Evolutionary conservation across 176 grass and related monocot genomes (phyloP).

Genomic region (Oryza meridionalis): DNA sequence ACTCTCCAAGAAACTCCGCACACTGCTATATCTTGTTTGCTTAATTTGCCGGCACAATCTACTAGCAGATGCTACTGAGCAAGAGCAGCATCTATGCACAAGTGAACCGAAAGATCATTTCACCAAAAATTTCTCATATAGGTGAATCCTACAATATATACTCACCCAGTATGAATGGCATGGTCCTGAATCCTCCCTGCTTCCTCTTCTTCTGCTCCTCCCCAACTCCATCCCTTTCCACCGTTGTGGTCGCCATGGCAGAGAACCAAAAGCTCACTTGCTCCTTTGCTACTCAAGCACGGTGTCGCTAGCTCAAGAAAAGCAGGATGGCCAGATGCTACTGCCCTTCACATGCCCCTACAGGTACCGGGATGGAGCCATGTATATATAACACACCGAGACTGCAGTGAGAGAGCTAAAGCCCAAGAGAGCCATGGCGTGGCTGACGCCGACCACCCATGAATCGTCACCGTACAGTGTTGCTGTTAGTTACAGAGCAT

Average conservation of each 20-base stretch:
- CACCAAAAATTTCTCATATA: neutral
- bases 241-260: conserved; percentile 26
- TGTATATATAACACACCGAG: conserved; percentile 29
- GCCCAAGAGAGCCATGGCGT: neutral
- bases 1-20: neutral
- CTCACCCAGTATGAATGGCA: conserved; percentile 80
- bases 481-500: neutral
- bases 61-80: neutral
- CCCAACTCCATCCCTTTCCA: conserved; percentile 34
- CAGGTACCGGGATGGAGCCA: conserved; percentile 3
- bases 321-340: neutral
- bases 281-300: neutral
- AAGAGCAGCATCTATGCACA: neutral
- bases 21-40: neutral
- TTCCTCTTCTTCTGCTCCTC: conserved; percentile 37
- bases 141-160: neutral
- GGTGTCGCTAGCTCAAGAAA: neutral
- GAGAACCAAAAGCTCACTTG: neutral
- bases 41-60: neutral
- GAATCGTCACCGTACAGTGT: neutral
- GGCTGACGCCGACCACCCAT: neutral
- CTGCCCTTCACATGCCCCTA: conserved; percentile 22
- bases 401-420: neutral
- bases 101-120: neutral
- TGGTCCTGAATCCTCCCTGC: conserved; percentile 74